A percentile compares a stretch with the other conserved stretches of the same genome.
These are phyloP conservation scores for Leccinum subgranulosum DNA, from an alignment of 768 basidiomycete genomes.

Conservation along the genomic window DNA sequence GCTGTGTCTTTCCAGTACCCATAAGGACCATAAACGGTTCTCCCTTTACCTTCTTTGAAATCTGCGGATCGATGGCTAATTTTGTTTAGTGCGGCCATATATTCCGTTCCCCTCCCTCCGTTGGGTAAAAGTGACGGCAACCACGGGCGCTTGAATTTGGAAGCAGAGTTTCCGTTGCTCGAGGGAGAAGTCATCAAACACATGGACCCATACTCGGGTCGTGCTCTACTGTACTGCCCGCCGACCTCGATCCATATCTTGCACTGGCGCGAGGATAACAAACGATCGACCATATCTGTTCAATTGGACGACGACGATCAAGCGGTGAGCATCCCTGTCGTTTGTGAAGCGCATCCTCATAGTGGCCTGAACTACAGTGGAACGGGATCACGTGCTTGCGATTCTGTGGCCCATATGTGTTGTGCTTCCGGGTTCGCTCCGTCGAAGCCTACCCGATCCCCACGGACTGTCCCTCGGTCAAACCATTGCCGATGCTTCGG, in stretches of 20 bases:
- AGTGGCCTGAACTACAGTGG: constrained; percentile 27
- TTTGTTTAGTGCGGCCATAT: constrained; percentile 8
- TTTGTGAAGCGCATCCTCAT: neutral
- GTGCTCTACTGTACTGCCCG: constrained; percentile 30
- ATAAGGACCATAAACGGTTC: constrained; percentile 9
- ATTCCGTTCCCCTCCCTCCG: constrained; percentile 10
- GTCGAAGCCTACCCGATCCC: constrained; percentile 40
- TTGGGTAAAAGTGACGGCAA: neutral
- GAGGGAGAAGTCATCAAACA: constrained; percentile 28
- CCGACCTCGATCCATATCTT: constrained; percentile 35
- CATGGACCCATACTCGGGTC: constrained; percentile 32
- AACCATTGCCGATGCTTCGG: constrained; percentile 15
- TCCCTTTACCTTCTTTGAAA: neutral
- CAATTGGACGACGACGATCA: constrained; percentile 28
- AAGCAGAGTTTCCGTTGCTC: constrained; percentile 15
- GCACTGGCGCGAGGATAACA: constrained; percentile 33
- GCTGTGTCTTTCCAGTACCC: constrained; percentile 7
- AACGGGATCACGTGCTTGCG: constrained; percentile 41
- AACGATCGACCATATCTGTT: constrained; percentile 22
- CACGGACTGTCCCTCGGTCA: constrained; percentile 6
- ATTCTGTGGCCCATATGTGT: constrained; percentile 47
- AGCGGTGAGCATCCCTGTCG: constrained; percentile 23
- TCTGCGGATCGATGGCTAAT: neutral
- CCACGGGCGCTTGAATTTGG: neutral
- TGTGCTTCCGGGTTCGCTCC: constrained; percentile 50